Evolutionary conservation across 1,139 yeast genomes (phyloP).

Genomic region (Magnusiomyces suaveolens): DNA sequence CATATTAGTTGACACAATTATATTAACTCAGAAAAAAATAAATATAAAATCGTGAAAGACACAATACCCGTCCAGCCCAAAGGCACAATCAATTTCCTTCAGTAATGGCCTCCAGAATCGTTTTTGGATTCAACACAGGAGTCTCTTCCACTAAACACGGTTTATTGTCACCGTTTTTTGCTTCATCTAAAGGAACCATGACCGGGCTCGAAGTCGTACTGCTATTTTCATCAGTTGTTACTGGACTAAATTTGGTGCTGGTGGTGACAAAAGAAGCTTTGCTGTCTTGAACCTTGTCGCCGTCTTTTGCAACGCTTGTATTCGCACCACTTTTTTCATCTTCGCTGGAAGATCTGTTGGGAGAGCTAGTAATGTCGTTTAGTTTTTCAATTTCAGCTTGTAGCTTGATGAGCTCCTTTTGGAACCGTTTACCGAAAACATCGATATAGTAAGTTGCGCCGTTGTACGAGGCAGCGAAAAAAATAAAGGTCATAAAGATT

Average conservation of each 20-base stretch:
- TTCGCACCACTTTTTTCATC: background rate
- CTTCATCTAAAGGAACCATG: background rate
- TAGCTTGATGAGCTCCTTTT: constrained; percentile 65
- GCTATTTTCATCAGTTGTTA: background rate
- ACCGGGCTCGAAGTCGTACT: background rate
- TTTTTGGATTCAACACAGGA: too few species aligned
- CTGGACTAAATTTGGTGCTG: too few species aligned
- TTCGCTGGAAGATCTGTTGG: background rate
- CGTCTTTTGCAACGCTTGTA: too few species aligned
- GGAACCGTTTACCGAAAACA: constrained; percentile 71
- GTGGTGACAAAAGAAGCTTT: too few species aligned
- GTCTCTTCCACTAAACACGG: background rate
- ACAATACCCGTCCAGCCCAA: too few species aligned
- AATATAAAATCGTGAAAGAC: too few species aligned
- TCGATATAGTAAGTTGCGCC: constrained; percentile 95
- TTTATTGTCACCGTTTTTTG: background rate
- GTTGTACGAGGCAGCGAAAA: constrained; percentile 71
- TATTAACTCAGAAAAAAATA: too few species aligned
- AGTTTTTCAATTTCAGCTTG: constrained; percentile 50
- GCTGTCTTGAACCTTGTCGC: too few species aligned
- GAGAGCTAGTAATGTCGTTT: constrained; percentile 15
- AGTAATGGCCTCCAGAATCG: too few species aligned
- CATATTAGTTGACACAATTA: too few species aligned
- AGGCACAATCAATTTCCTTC: too few species aligned
- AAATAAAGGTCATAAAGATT: constrained; percentile 57